A percentile compares a stretch with the other conserved stretches of the same genome.
Conservation (phyloP, 208 protist genomes). For the Phytomonas francai region DNA sequence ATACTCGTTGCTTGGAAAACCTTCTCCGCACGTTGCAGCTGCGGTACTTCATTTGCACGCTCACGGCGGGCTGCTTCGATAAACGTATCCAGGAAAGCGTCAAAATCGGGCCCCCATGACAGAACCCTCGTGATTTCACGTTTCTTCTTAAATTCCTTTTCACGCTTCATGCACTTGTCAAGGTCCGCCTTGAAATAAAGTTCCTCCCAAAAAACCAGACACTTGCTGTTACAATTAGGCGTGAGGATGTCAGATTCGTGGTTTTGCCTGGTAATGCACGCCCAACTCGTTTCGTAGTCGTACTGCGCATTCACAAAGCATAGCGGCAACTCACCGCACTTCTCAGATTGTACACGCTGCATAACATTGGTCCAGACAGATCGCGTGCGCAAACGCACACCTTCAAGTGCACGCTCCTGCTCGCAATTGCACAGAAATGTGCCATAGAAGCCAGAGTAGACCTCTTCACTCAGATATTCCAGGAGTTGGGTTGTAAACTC, state of each 20-base stretch:
- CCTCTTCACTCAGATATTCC: conserved; percentile 69
- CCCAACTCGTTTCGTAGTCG: conserved; percentile 57
- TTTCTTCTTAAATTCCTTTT: conserved; percentile 15
- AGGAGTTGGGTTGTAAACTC: conserved; percentile 92
- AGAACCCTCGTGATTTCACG: conserved; percentile 14
- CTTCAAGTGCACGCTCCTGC: conserved; percentile 72
- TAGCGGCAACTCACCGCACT: conserved; percentile 32
- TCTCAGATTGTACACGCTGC: conserved; percentile 35
- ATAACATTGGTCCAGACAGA: conserved; percentile 78
- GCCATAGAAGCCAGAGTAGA: conserved; percentile 81
- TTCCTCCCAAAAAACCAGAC: conserved; percentile 62
- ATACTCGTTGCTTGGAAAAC: conserved; percentile 11
- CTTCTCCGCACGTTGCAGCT: conserved; percentile 15
- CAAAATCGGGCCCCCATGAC: conserved; percentile 39
- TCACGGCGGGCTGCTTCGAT: conserved; percentile 32
- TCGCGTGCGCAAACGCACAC: conserved; percentile 45
- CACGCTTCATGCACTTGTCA: conserved; percentile 23
- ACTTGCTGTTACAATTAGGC: conserved; percentile 62
- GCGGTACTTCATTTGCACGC: conserved; percentile 14
- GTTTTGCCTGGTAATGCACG: conserved; percentile 30
- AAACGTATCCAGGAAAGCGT: conserved; percentile 36
- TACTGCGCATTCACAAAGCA: conserved; percentile 62
- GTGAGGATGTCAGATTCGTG: conserved; percentile 15
- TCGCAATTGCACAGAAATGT: conserved; percentile 84
- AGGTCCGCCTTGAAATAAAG: conserved; percentile 40